Evolutionary conservation across 306 rosid genomes (phyloP).

Genomic region (Vigna mungo): DNA sequence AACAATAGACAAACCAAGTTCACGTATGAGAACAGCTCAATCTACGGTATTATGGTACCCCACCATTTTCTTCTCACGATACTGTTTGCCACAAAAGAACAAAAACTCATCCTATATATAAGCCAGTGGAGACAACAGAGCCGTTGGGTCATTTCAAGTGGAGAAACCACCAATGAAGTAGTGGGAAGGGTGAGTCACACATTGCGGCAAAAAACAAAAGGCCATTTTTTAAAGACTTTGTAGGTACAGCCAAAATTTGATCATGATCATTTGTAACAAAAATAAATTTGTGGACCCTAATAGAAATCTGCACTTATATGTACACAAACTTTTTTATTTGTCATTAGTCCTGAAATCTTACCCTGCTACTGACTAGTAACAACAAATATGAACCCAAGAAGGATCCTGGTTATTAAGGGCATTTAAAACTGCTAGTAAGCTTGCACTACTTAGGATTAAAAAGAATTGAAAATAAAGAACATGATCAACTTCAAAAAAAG

Average conservation of each 20-base stretch:
- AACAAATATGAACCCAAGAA: constrained; percentile 14
- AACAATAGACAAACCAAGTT: not conserved
- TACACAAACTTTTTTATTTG: not conserved
- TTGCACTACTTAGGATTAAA: not conserved
- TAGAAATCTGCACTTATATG: not conserved
- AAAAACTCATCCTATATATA: too few species aligned
- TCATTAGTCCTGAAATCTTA: not conserved
- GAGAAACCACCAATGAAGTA: too few species aligned
- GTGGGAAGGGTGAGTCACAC: too few species aligned
- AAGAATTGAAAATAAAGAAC: constrained; percentile 18
- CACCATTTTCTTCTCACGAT: not conserved
- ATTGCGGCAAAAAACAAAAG: too few species aligned
- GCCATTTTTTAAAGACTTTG: too few species aligned
- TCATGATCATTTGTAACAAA: not conserved
- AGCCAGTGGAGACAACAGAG: too few species aligned
- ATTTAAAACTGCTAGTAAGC: constrained; percentile 28
- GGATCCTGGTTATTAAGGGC: constrained; percentile 7
- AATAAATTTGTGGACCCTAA: not conserved
- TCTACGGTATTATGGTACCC: constrained; percentile 3
- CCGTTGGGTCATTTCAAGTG: too few species aligned
- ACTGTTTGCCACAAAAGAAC: too few species aligned
- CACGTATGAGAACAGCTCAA: not conserved
- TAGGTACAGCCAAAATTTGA: too few species aligned
- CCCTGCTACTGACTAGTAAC: constrained; percentile 23
- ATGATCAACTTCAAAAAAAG: not conserved